Percentiles rank a stretch among this genome's conserved stretches.
phyloP scores from a whole-genome alignment of 768 basidiomycete species.

The Amanita thiersii region DNA sequence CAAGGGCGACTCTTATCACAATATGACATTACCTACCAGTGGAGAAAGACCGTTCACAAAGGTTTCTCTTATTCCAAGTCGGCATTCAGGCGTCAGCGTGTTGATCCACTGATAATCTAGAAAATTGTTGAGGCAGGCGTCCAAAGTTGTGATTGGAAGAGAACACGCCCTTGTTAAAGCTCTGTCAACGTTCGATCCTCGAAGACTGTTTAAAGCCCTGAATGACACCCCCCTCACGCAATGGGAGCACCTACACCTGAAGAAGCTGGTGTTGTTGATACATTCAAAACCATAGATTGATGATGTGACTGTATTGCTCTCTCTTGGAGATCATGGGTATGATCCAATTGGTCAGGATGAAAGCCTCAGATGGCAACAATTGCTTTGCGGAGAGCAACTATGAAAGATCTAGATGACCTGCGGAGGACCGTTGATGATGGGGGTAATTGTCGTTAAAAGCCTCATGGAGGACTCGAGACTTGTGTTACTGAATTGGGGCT shows the following conservation, averaged over 20 bases:
- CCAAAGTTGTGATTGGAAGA: slow-evolving; percentile 88
- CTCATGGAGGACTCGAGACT: slow-evolving; percentile 84
- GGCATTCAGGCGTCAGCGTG: neutral
- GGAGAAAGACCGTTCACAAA: slow-evolving; percentile 97
- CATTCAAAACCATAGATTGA: slow-evolving; percentile 97
- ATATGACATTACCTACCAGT: too few species aligned
- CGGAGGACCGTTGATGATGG: slow-evolving; percentile 96
- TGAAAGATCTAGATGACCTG: slow-evolving; percentile 90
- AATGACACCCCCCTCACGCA: slow-evolving; percentile 95
- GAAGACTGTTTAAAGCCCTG: slow-evolving; percentile 88
- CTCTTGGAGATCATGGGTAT: slow-evolving; percentile 55
- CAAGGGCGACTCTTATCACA: too few species aligned
- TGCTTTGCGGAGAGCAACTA: slow-evolving; percentile 90
- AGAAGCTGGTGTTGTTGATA: slow-evolving; percentile 89
- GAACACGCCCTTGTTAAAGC: slow-evolving; percentile 95
- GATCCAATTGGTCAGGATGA: slow-evolving; percentile 46
- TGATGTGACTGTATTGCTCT: slow-evolving; percentile 92
- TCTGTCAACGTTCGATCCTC: slow-evolving; percentile 94
- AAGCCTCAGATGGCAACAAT: slow-evolving; percentile 86
- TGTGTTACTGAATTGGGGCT: slow-evolving; percentile 93
- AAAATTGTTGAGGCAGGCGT: slow-evolving; percentile 96
- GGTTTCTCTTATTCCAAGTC: slow-evolving; percentile 23
- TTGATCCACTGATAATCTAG: slow-evolving; percentile 20
- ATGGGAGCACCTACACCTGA: slow-evolving; percentile 94
- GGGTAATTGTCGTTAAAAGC: slow-evolving; percentile 90